Evolutionary conservation across 2,329 filamentous ascomycete genomes (phyloP).

Genomic region (Domatiomyces globalis): DNA sequence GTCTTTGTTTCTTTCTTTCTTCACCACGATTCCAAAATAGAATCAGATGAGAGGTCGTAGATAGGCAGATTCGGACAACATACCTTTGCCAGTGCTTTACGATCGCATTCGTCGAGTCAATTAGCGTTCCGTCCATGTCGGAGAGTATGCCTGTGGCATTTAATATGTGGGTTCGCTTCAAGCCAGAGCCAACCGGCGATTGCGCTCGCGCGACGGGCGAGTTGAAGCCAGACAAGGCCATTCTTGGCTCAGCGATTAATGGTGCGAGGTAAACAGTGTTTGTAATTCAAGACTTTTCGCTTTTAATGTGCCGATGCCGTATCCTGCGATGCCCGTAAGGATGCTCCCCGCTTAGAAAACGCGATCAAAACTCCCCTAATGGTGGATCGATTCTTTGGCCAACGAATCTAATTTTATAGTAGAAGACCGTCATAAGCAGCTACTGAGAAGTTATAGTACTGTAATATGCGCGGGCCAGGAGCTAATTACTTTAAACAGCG

Average conservation of each 20-base stretch:
- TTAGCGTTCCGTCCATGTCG: constrained; percentile 25
- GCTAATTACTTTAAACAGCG: background rate
- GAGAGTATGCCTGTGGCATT: background rate
- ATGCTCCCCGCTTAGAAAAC: no score
- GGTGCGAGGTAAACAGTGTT: no score
- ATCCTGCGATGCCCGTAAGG: no score
- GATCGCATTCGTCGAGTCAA: constrained; percentile 40
- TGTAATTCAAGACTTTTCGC: no score
- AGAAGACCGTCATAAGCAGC: no score
- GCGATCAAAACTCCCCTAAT: no score
- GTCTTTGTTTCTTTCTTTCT: background rate
- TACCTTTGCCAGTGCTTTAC: constrained; percentile 50
- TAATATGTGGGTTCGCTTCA: background rate
- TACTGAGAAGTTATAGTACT: no score
- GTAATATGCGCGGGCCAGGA: background rate
- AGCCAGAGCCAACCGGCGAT: background rate
- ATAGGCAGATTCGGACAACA: constrained; percentile 62
- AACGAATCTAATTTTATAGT: no score
- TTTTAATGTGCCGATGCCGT: no score
- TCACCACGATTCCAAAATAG: background rate
- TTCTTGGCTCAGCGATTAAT: background rate
- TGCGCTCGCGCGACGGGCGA: background rate
- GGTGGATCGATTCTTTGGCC: no score
- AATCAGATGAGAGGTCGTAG: background rate
- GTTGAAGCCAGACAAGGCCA: background rate